Percentiles rank a stretch among this genome's conserved stretches.
Conservation (phyloP, 2,329 filamentous ascomycete genomes). For the Pestalotiopsis fici region DNA sequence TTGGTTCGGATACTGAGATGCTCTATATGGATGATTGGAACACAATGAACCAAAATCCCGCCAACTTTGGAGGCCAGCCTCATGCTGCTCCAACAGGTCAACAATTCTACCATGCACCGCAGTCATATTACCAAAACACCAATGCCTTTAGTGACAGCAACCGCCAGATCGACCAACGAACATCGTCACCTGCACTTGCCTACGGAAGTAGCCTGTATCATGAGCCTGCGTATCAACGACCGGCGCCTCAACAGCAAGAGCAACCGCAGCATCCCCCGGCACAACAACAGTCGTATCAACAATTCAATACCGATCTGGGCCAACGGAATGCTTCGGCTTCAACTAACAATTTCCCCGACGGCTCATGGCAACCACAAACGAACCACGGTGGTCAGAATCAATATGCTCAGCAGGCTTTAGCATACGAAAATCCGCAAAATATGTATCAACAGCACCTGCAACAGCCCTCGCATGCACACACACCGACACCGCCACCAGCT, state of each 20-base stretch:
- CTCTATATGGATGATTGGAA: constrained; percentile 1
- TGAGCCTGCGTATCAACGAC: constrained; percentile 9
- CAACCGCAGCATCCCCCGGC: constrained; percentile 12
- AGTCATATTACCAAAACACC: neutral
- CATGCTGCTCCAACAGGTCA: neutral
- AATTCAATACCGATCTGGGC: neutral
- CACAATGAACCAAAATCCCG: neutral
- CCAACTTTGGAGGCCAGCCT: neutral
- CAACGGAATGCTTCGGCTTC: neutral
- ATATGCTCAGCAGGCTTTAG: neutral
- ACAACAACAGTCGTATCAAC: constrained; percentile 10
- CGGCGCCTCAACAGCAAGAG: constrained; percentile 22
- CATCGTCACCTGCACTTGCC: neutral
- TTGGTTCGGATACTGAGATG: neutral
- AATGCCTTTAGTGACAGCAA: neutral
- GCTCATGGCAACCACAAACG: neutral
- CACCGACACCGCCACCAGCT: neutral
- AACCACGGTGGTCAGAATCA: neutral
- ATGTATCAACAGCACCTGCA: constrained; percentile 9
- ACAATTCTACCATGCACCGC: neutral
- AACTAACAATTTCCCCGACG: neutral
- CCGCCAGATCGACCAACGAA: neutral
- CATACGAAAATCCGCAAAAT: neutral
- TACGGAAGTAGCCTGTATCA: neutral
- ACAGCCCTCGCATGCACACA: constrained; percentile 16